Evolutionary conservation across 768 basidiomycete species (phyloP), one percentile per base, ranked within the genome.

Genomic region (Tulasnella sp.): DNA sequence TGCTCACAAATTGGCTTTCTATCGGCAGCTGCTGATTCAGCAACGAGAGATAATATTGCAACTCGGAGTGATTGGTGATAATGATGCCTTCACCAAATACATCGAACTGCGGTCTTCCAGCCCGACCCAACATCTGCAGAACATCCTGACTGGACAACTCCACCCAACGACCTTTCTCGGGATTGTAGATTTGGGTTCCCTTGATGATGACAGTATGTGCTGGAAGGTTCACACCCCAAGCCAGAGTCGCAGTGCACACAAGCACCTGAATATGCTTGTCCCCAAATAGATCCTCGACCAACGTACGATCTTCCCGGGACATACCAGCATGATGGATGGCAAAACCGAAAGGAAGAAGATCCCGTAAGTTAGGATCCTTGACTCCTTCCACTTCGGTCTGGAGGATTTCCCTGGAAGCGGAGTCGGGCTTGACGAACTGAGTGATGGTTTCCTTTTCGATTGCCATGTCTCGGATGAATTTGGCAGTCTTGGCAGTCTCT

Each of bases 181-280:
- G 95, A 65, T 95, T 96, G 68, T 98, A 99, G 55, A 98, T 92
- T 67, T 98, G 92, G 0, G 95, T 98, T n/a, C 95, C 95, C 64
- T 98, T 99, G 73, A 99, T 96, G 69, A 98, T 90, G 67, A 96
- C 93, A 6, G 89, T 84, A 57, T 98, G 95, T 1, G 92, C 93
- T 3, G 95, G 95, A 0, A 98, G 70, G 63, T 99, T 99, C 67
- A 99, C 93, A 70, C 93, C 95, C 95, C 95, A 99, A 0, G 95
- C 95, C 32, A 99, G 80, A 2, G 93, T 98, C 4, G 95, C 95
- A 0, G 95, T 99, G 63, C 89, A 95, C 37, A 95, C 89, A 22
- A 99, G 72, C 0, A 98, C 92, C 62, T 93, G 91, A 27, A 99
- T 73, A 20, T 86, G 80, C 0, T 91, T 88, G 44, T 93, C 88